phyloP scores from a whole-genome alignment of 1,284 basidiomycete genomes.

The Puccinia sorghi region DNA sequence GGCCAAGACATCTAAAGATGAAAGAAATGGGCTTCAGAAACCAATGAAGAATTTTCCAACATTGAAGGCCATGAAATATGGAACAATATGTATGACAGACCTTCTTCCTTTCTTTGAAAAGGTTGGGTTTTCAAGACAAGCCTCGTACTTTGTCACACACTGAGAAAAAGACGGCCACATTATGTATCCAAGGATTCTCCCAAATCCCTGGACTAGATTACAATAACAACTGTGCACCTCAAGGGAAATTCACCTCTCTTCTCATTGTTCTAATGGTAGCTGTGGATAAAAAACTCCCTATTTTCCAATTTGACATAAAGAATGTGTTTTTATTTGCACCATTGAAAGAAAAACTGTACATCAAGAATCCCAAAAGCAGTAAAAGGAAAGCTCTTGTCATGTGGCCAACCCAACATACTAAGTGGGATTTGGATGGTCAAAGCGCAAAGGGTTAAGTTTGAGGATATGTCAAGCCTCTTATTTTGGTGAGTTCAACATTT shows the following conservation, averaged over 20 bases:
- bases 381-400: neutral
- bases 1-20: neutral
- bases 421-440: no score
- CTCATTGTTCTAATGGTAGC: neutral
- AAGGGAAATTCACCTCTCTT: neutral
- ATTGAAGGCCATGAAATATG: neutral
- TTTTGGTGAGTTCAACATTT: no score
- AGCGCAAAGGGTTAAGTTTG: no score
- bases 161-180: neutral
- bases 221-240: neutral
- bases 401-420: no score
- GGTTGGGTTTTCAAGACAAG: neutral
- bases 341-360: neutral
- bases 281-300: neutral
- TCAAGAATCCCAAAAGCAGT: neutral
- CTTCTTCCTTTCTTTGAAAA: no score
- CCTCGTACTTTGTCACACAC: no score
- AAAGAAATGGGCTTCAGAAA: neutral
- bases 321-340: neutral
- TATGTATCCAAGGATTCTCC: neutral
- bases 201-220: neutral
- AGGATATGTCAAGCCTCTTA: no score
- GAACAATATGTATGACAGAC: neutral
- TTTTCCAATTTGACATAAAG: neutral
- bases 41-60: neutral